Conservation (phyloP, 1,284 basidiomycete species). For the Laetiporus sulphureus region DNA sequence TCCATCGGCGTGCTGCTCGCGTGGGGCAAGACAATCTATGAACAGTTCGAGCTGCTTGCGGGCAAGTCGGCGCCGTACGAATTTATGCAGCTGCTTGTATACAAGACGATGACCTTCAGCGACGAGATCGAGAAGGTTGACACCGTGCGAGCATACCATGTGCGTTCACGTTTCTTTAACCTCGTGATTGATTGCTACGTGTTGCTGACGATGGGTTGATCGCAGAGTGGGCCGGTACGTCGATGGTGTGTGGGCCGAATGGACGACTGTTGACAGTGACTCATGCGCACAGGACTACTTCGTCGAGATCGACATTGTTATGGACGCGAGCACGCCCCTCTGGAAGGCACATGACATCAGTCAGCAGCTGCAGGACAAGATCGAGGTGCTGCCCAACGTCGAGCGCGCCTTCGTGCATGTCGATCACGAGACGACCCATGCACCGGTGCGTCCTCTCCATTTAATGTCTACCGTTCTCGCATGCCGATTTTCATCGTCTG, state of each 20-base stretch:
- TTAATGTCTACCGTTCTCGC: conserved; percentile 20
- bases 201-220: neutral
- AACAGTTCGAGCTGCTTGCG: conserved; percentile 83
- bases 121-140: conserved; percentile 84
- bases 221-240: conserved; percentile 61
- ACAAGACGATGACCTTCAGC: conserved; percentile 88
- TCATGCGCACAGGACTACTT: conserved; percentile 70
- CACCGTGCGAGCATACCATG: conserved; percentile 85
- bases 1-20: conserved; percentile 75
- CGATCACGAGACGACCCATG: conserved; percentile 86
- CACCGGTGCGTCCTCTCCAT: conserved; percentile 46
- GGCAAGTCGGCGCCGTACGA: conserved; percentile 90
- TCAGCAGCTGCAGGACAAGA: conserved; percentile 90
- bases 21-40: conserved; percentile 74
- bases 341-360: conserved; percentile 91
- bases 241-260: neutral
- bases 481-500: neutral
- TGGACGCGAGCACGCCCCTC: conserved; percentile 83
- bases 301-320: conserved; percentile 94
- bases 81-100: conserved; percentile 86
- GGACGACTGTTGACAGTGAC: conserved; percentile 2
- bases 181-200: neutral
- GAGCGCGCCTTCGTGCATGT: conserved; percentile 92
- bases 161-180: conserved; percentile 29
- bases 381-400: conserved; percentile 88